These are phyloP conservation scores for Paramecium sonneborni DNA, from an alignment of 73 alveolate species.

Conservation along the genomic window DNA sequence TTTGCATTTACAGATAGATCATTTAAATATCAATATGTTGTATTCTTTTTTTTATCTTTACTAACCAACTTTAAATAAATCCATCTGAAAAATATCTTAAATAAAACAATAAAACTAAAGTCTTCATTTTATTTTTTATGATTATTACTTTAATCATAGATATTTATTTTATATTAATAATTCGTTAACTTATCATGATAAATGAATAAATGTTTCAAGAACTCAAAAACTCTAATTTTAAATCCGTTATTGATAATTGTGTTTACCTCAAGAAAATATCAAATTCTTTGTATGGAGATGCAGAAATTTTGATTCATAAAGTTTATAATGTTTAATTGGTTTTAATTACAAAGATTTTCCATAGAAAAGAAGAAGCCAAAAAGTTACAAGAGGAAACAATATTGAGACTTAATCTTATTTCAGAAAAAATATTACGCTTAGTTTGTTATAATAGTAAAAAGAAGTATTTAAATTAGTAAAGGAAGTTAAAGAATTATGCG, in stretches of 20 bases:
- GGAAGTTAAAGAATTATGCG: slow-evolving; percentile 48
- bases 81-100: no score
- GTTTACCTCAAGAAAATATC: not conserved
- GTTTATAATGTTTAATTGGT: not conserved
- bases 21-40: no score
- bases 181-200: slow-evolving; percentile 26
- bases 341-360: not conserved
- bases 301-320: slow-evolving; percentile 22
- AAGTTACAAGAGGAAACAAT: not conserved
- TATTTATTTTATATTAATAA: not conserved
- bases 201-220: slow-evolving; percentile 26
- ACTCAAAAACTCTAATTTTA: not conserved
- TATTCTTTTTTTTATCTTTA: no score
- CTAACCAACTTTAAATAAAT: no score
- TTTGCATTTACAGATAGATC: no score
- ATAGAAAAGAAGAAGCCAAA: slow-evolving; percentile 8
- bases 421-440: not conserved
- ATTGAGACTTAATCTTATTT: not conserved
- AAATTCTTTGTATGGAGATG: slow-evolving; percentile 44
- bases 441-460: not conserved
- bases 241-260: not conserved
- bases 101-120: no score
- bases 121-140: not conserved
- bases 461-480: slow-evolving; percentile 1
- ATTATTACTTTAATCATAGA: not conserved